Evolutionary conservation across 257 asterid species (phyloP).

Genomic region (Lavandula angustifolia): DNA sequence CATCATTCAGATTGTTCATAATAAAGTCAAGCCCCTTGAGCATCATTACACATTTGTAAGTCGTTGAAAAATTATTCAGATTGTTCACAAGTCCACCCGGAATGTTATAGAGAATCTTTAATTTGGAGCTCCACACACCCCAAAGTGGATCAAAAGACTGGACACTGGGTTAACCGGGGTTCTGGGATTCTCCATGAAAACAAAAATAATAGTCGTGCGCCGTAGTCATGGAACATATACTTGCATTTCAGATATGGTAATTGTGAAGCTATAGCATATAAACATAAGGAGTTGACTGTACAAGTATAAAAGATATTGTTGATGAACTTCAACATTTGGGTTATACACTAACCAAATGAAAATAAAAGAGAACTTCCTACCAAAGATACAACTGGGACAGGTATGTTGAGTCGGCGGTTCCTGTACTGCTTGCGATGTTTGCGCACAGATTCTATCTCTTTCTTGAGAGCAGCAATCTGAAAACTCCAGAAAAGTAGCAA

Average conservation of each 20-base stretch:
- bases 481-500: slow-evolving; percentile 26
- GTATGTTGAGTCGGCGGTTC: slow-evolving; percentile 65
- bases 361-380: slow-evolving; percentile 45
- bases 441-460: slow-evolving; percentile 95
- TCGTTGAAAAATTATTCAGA: too few species aligned
- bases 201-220: not conserved
- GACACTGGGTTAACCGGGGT: slow-evolving; percentile 3
- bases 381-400: slow-evolving; percentile 96
- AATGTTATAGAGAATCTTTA: not conserved
- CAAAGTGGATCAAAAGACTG: slow-evolving; percentile 4
- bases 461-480: slow-evolving; percentile 82
- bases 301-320: slow-evolving; percentile 1
- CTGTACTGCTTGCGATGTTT: slow-evolving; percentile 96
- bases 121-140: not conserved
- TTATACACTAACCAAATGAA: slow-evolving; percentile 11
- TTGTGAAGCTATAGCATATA: slow-evolving; percentile 12
- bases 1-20: not conserved
- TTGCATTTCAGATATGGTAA: not conserved
- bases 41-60: not conserved
- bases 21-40: slow-evolving; percentile 5
- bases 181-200: not conserved
- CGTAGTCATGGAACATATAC: not conserved
- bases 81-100: too few species aligned
- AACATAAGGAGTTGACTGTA: slow-evolving; percentile 18
- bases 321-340: not conserved